Base-by-base conservation (phyloP, 2,329 filamentous ascomycete genomes). In the Claviceps lovelessii region DNA sequence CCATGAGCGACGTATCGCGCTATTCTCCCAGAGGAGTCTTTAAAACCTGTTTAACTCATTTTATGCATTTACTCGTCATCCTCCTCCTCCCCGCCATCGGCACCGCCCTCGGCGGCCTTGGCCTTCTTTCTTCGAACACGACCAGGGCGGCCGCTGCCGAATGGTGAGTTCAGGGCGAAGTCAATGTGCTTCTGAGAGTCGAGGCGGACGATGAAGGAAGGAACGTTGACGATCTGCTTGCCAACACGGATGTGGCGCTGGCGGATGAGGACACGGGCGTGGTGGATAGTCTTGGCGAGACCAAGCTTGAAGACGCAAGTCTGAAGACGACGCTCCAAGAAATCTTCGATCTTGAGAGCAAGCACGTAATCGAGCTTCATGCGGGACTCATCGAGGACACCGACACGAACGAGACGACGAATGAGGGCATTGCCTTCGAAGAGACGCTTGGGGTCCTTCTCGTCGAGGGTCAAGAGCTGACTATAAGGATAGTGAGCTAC, bases 281-380 rank as follows among this genome's bases (percentile, higher is more conserved):
- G 93, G 83, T 98, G 93, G 79, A 98, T 97, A 61, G 90, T 95
- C 88, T 98, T 98, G 80, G 93, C 93, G 62, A 98, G 89, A 71
- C 93, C 93, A 69, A 98, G 90, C 88, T 98, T 97, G 87, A 95
- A 97, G 76, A 98, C 93, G 72, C 91, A 95, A 69, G 93, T 98
- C 86, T 98, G 91, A 66, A 97, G 90, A 77, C 93, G 90, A 71
- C 93, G 91, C 87, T 98, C 93, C 79, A 98, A 84, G 86, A 98
- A 98, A 78, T 98, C 93, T 79, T 98, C 93, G 70, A 94, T 87
- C 84, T 95, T 95, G 60, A 98, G 86, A 78, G 93, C 93, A 73
- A 98, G 81, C 73, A 98, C 93, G 86, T 98, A 96, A 96, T 98
- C 93, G 83, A 98, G 93, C 88, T 96, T 98, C 93, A 98, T 98